Evolutionary conservation across 495 filamentous ascomycete species (phyloP).

Genomic region (Aspergillus affinis): DNA sequence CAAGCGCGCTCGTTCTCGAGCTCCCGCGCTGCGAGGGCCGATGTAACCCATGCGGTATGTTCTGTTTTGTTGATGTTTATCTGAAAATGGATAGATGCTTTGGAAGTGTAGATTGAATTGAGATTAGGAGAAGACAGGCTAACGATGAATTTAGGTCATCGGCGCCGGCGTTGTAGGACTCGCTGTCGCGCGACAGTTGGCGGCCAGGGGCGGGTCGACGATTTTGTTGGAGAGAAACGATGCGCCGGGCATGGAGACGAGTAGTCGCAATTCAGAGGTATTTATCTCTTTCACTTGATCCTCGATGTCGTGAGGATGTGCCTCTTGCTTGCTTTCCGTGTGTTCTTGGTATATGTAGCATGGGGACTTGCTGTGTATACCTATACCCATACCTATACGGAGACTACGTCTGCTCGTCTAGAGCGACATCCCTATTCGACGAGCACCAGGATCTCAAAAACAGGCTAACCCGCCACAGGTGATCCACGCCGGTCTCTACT

Average conservation of each 20-base stretch:
- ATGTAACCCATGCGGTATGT: conserved; percentile 80
- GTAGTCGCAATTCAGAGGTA: conserved; percentile 88
- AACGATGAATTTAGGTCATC: conserved; percentile 58
- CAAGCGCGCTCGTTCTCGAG: conserved; percentile 35
- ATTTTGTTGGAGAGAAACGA: conserved; percentile 81
- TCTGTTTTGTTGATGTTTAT: conserved; percentile 1
- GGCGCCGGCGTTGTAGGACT: conserved; percentile 91
- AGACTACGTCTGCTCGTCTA: no score
- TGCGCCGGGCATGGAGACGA: conserved; percentile 83
- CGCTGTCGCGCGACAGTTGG: conserved; percentile 77
- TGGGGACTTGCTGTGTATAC: background rate
- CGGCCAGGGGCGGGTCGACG: conserved; percentile 62
- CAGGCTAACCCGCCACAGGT: conserved; percentile 51
- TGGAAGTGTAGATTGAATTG: background rate
- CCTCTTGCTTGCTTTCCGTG: no score
- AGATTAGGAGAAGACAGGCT: background rate
- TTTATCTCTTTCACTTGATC: background rate
- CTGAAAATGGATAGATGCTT: background rate
- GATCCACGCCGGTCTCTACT: conserved; percentile 95
- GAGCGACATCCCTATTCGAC: background rate
- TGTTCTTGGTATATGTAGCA: no score
- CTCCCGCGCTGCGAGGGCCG: conserved; percentile 43
- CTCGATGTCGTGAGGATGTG: background rate
- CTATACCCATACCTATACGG: no score
- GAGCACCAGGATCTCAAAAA: background rate